Evolutionary conservation across 805 yeast species (phyloP).

Genomic region (Candida qinlingensis): DNA sequence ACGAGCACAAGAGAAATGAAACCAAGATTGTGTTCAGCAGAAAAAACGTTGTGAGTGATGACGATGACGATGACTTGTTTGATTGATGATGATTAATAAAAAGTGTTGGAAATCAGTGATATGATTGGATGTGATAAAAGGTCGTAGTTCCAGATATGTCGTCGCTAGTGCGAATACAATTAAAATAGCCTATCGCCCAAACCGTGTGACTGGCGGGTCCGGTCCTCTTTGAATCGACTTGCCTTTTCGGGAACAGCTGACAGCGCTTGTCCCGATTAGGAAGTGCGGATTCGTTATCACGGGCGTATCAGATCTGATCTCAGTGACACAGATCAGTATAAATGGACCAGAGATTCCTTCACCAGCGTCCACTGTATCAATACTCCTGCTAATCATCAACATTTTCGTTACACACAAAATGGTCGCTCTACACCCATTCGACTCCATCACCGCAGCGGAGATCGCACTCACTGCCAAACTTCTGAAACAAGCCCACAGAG

Average conservation of each 20-base stretch:
- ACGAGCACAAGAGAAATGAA: conserved; percentile 55
- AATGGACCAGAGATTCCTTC: not conserved
- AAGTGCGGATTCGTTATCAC: not conserved
- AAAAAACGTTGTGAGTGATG: conserved; percentile 18
- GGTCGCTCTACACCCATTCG: conserved; percentile 46
- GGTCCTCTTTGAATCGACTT: too few species aligned
- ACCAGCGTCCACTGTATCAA: not conserved
- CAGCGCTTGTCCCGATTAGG: not conserved
- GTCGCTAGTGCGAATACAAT: too few species aligned
- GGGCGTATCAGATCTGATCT: not conserved
- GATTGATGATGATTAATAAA: conserved; percentile 27
- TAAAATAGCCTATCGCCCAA: too few species aligned
- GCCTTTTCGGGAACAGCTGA: too few species aligned
- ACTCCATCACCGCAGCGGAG: conserved; percentile 53
- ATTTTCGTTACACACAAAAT: not conserved
- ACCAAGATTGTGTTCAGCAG: conserved; percentile 49
- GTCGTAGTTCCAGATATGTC: too few species aligned
- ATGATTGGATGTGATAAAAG: too few species aligned
- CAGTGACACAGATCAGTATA: not conserved
- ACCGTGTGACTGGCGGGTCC: too few species aligned
- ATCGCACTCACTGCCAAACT: conserved; percentile 52
- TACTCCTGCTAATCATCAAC: not conserved
- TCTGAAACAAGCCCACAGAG: conserved; percentile 52
- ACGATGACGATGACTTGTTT: conserved; percentile 38
- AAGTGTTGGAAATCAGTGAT: not conserved